Conservation (phyloP, 352 stramenopile genomes). For the Globisporangium paroecandrum region DNA sequence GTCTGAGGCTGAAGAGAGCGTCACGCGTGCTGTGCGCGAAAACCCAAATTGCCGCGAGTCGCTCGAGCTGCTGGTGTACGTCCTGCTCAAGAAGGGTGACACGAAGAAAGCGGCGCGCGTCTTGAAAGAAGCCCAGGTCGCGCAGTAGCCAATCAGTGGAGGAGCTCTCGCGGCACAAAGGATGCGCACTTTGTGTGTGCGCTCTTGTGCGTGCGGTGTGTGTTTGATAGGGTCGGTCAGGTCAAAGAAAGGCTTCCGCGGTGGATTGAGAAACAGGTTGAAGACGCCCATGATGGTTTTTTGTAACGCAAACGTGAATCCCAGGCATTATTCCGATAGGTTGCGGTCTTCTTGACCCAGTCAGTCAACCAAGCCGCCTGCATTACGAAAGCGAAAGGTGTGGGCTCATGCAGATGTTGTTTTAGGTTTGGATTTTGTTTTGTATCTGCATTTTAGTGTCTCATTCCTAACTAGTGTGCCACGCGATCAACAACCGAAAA, state of each 20-base stretch:
- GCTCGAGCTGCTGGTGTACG: slow-evolving; percentile 85
- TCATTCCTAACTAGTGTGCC: slow-evolving; percentile 21
- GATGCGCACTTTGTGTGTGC: not conserved
- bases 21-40: slow-evolving; percentile 78
- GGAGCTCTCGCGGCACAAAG: not conserved
- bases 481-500: not conserved
- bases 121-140: slow-evolving; percentile 82
- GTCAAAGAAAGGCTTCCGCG: not conserved
- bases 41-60: slow-evolving; percentile 80
- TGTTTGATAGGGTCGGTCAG: slow-evolving; percentile 7
- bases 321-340: not conserved
- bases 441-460: slow-evolving; percentile 18
- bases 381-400: not conserved
- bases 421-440: not conserved
- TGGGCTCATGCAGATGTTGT: too few species aligned
- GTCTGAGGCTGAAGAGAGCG: slow-evolving; percentile 76
- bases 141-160: slow-evolving; percentile 25
- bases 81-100: slow-evolving; percentile 85
- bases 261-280: slow-evolving; percentile 2
- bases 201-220: not conserved
- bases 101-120: slow-evolving; percentile 86
- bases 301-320: slow-evolving; percentile 11
- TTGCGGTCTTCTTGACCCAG: not conserved
- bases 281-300: slow-evolving; percentile 2
- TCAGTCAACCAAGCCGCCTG: not conserved